Evolutionary conservation across 345 rosid species (phyloP).

Genomic region (Streptanthus diversifolius): DNA sequence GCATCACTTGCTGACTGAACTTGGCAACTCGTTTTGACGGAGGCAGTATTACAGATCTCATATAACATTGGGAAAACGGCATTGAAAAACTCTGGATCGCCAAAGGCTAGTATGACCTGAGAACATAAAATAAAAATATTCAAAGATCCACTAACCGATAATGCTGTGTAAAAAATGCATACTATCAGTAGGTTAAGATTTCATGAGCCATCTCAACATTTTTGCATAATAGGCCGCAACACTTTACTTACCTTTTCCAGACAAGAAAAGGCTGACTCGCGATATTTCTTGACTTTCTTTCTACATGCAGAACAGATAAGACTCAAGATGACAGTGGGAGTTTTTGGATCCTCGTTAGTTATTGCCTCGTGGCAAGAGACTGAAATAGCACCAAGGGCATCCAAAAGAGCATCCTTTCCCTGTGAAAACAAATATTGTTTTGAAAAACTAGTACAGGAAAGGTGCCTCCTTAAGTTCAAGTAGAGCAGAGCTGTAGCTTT

Average conservation of each 20-base stretch:
- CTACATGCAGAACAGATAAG: slow-evolving; percentile 67
- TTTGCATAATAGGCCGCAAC: neutral
- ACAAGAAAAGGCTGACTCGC: slow-evolving; percentile 75
- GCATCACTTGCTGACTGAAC: slow-evolving; percentile 45
- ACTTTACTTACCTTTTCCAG: slow-evolving; percentile 62
- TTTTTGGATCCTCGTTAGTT: slow-evolving; percentile 50
- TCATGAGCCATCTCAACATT: neutral
- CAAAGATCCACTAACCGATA: neutral
- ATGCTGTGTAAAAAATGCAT: neutral
- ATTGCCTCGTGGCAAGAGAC: slow-evolving; percentile 77
- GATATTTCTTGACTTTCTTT: slow-evolving; percentile 72
- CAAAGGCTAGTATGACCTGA: slow-evolving; percentile 83
- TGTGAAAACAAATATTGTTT: slow-evolving; percentile 32
- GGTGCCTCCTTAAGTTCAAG: neutral
- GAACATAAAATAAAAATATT: slow-evolving; percentile 10
- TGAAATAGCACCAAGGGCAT: slow-evolving; percentile 74
- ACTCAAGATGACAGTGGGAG: slow-evolving; percentile 57
- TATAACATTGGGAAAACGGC: slow-evolving; percentile 61
- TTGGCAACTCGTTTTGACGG: slow-evolving; percentile 38
- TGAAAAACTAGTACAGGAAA: slow-evolving; percentile 9
- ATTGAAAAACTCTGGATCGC: slow-evolving; percentile 65
- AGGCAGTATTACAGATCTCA: slow-evolving; percentile 62
- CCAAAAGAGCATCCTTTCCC: slow-evolving; percentile 87
- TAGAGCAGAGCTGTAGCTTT: slow-evolving; percentile 4
- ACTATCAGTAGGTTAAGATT: neutral